Conservation (phyloP, 2,329 filamentous ascomycete genomes). For the Acrodontium crateriforme region DNA sequence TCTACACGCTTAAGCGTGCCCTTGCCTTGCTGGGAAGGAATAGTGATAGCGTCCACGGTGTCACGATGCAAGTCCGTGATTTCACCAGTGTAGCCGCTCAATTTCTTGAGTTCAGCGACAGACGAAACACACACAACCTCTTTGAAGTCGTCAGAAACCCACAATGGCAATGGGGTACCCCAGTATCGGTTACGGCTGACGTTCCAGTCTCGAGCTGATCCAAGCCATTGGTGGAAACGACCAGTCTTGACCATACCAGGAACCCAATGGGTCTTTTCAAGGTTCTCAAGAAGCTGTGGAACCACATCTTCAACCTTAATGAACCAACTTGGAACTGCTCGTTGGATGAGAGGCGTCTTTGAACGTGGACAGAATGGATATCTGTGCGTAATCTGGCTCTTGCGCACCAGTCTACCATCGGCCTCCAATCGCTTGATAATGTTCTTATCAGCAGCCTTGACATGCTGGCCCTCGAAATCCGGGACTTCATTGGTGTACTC, state of each 20-base stretch:
- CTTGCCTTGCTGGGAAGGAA: conserved; percentile 78
- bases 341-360: conserved; percentile 88
- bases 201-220: conserved; percentile 87
- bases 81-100: conserved; percentile 76
- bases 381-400: conserved; percentile 78
- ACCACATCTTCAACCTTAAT: conserved; percentile 74
- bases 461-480: conserved; percentile 76
- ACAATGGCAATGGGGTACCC: conserved; percentile 85
- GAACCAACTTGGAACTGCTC: conserved; percentile 89
- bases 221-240: conserved; percentile 83
- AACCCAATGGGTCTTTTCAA: conserved; percentile 83
- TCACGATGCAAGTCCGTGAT: conserved; percentile 80
- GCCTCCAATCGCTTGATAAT: conserved; percentile 83
- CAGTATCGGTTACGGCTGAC: conserved; percentile 88
- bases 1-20: conserved; percentile 67
- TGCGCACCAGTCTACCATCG: conserved; percentile 62
- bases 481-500: conserved; percentile 62
- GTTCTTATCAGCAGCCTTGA: conserved; percentile 82
- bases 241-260: conserved; percentile 82
- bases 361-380: conserved; percentile 91
- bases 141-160: conserved; percentile 79
- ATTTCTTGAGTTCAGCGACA: conserved; percentile 64
- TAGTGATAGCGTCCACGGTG: conserved; percentile 87
- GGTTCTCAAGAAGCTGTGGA: conserved; percentile 79
- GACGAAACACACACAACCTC: conserved; percentile 81